A percentile compares a stretch with the other conserved stretches of the same genome.
These are phyloP conservation scores for Fusarium pininemorale DNA, from an alignment of 2,329 filamentous ascomycete species.

Conservation along the genomic window DNA sequence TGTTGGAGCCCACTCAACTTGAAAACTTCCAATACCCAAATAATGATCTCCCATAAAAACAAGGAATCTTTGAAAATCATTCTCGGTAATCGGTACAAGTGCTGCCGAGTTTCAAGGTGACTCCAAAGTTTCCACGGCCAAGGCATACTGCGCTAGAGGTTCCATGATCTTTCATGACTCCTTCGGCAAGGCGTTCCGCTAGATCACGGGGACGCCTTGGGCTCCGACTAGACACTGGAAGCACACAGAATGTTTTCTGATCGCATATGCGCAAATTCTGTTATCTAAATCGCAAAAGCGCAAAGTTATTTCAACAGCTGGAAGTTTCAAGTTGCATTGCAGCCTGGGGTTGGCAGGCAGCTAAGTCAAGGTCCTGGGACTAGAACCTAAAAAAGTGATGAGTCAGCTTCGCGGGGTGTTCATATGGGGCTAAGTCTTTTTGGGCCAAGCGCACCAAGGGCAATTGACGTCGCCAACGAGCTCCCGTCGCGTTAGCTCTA, in stretches of 20 bases:
- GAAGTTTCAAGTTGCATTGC: neutral
- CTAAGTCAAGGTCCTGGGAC: too few species aligned
- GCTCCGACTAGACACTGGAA: neutral
- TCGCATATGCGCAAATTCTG: neutral
- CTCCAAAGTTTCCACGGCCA: neutral
- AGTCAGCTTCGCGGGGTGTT: neutral
- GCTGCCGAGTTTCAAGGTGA: neutral
- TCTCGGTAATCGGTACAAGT: neutral
- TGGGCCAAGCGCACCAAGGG: constrained; percentile 5
- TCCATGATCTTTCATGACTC: constrained; percentile 23
- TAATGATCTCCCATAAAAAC: neutral
- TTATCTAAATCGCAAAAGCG: neutral
- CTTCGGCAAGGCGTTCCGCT: neutral
- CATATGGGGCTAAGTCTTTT: neutral
- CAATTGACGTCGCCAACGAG: constrained; percentile 26
- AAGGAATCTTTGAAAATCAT: neutral
- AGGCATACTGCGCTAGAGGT: neutral
- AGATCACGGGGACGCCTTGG: constrained; percentile 4
- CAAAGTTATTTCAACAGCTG: neutral
- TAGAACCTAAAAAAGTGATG: neutral
- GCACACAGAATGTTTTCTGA: neutral
- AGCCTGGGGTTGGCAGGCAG: neutral
- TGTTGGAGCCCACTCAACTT: neutral
- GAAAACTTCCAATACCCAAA: neutral
- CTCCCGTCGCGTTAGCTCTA: neutral